A percentile compares a stretch with the other conserved stretches of the same genome.
Evolutionary conservation across 192 early-diverging fungal species (phyloP).

Genomic region (Chytriomyces sp.): DNA sequence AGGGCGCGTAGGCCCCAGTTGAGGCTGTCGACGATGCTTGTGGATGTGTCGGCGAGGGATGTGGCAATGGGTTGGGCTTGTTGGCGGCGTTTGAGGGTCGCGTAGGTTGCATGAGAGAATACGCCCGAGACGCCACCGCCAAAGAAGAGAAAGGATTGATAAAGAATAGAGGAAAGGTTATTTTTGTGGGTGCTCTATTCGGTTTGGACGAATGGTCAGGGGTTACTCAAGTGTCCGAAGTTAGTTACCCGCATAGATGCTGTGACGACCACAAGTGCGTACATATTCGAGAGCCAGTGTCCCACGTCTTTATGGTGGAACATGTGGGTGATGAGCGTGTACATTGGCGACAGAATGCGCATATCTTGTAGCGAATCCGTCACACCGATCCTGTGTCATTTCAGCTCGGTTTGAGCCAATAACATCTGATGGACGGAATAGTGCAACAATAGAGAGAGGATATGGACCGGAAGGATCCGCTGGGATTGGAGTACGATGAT

Average conservation of each 20-base stretch:
- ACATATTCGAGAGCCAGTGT: conserved; percentile 33
- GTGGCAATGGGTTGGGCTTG: neutral
- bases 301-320: conserved; percentile 35
- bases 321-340: conserved; percentile 38
- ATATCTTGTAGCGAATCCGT: conserved; percentile 20
- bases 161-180: too few relatives aligned
- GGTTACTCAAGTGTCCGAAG: neutral
- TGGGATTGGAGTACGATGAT: neutral
- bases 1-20: neutral
- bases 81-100: neutral
- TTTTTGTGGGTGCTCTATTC: too few relatives aligned
- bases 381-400: conserved; percentile 12
- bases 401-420: neutral
- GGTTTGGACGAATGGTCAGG: neutral
- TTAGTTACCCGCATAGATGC: neutral
- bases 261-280: conserved; percentile 13
- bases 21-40: neutral
- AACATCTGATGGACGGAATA: neutral
- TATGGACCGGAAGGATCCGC: neutral
- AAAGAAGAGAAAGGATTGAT: conserved; percentile 16
- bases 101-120: conserved; percentile 7
- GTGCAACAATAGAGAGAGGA: neutral
- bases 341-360: conserved; percentile 21
- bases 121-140: conserved; percentile 33
- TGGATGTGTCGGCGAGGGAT: neutral